Evolutionary conservation across 805 yeast species (phyloP), one percentile per base, ranked within the genome.

Genomic region (Kluyveromyces lactis): DNA sequence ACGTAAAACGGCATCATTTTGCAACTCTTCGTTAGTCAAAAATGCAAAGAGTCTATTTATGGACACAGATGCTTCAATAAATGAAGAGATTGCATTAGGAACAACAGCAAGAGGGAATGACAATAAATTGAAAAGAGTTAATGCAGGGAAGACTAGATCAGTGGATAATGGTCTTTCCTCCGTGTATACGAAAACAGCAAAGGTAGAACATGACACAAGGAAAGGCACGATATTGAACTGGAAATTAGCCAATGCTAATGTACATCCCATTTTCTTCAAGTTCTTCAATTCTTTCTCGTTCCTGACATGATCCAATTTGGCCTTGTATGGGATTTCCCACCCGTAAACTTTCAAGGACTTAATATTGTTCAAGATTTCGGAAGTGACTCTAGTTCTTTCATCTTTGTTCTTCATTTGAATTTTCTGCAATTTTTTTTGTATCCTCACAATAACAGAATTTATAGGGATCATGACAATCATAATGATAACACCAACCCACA

Each of bases 401-500:
- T 92, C 99, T 60, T 92, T 90, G 54, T 75, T 75, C 47, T 73
- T 74, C 97, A 92, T 92, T 63, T 87, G 97, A 5, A 69, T 60
- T 56, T 82, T 84, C 62, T 89, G 96, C 45, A 86, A 67, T 9
- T 60, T 68, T 62, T 81, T 85, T 61, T 81, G 87, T 41, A 64
- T 63, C 51, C 73, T 72, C 45, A 87, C 82, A 47, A 89, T 67
- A 17, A 68, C 58, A 2, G 86, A 79, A 55, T 89, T 87, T 36
- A 86, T 53, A 4, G 96, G 95, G 48, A 87, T 77, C 74, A 86
- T 78, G 23, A 86, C 52, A 3, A 79, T 55, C 75, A 89, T 77
- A 42, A 90, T 77, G 24, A 73, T 62, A 11, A 90, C 94, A 59
- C 97, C 97, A 31, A 95, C 81, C 95, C 96, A 86, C 95, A 89